phyloP scores from a whole-genome alignment of 2,329 filamentous ascomycete species.

The Penicillium sp. region DNA sequence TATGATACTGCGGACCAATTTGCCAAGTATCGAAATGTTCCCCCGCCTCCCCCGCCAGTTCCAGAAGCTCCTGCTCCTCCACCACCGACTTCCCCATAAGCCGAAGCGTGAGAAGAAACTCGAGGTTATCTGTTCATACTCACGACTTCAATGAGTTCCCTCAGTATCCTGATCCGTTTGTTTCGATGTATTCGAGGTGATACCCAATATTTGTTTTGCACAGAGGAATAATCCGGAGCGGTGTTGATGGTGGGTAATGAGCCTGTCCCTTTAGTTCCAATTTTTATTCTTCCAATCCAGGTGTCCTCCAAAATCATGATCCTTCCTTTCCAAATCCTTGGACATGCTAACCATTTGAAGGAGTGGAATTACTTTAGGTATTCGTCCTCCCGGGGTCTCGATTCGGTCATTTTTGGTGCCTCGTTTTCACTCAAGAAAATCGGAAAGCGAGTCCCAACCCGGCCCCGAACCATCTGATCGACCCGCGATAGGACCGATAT shows the following conservation, averaged over 20 bases:
- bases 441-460: background rate
- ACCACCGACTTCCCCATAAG: constrained; percentile 7
- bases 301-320: background rate
- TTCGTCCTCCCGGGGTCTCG: constrained; percentile 1
- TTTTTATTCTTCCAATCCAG: background rate
- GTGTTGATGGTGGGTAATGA: background rate
- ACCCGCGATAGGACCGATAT: background rate
- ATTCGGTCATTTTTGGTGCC: background rate
- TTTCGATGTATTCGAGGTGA: constrained; percentile 1
- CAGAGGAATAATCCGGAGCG: background rate
- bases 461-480: background rate
- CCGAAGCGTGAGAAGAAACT: background rate
- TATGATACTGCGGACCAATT: constrained; percentile 46
- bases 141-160: background rate
- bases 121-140: background rate
- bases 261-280: background rate
- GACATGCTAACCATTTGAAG: background rate
- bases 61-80: constrained; percentile 18
- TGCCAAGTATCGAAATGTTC: constrained; percentile 25
- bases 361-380: constrained; percentile 1
- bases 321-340: background rate
- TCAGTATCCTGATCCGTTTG: background rate
- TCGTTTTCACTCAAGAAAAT: background rate
- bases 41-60: constrained; percentile 22
- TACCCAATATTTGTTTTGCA: constrained; percentile 2